Percentiles rank a stretch among this genome's conserved stretches.
These are phyloP conservation scores for Rhododendron vialii DNA, from an alignment of 148 eudicot species.

Conservation along the genomic window DNA sequence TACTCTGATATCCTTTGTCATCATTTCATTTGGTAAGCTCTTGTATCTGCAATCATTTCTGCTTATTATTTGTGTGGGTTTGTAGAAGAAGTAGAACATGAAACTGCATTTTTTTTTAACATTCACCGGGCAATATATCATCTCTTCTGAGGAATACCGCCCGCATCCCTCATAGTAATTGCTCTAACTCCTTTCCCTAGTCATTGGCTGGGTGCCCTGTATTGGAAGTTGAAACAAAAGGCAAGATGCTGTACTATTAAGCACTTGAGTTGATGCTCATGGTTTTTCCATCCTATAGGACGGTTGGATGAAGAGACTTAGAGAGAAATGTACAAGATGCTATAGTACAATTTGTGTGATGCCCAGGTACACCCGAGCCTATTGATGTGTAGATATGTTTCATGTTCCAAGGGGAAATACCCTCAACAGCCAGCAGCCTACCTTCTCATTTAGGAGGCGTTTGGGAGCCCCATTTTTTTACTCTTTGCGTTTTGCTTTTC, in stretches of 20 bases:
- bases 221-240: neutral
- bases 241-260: neutral
- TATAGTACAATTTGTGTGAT: neutral
- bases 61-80: neutral
- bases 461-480: too few species aligned
- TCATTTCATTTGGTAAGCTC: constrained; percentile 65
- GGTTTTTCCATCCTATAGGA: neutral
- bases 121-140: neutral
- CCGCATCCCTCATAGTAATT: neutral
- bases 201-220: neutral
- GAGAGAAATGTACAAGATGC: neutral
- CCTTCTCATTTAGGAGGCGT: neutral
- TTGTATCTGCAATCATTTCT: neutral
- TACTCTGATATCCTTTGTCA: constrained; percentile 61
- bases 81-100: neutral
- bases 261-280: neutral
- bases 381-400: neutral
- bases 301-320: neutral
- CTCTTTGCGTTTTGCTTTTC: too few species aligned
- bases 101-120: constrained; percentile 2
- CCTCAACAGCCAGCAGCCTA: neutral
- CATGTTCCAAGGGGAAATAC: too few species aligned
- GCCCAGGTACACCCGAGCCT: neutral
- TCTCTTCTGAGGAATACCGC: neutral
- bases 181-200: neutral